Percentiles rank a stretch among this genome's conserved stretches.
Conservation (phyloP, 1,139 yeast genomes). For the Kazachstania sp. region DNA sequence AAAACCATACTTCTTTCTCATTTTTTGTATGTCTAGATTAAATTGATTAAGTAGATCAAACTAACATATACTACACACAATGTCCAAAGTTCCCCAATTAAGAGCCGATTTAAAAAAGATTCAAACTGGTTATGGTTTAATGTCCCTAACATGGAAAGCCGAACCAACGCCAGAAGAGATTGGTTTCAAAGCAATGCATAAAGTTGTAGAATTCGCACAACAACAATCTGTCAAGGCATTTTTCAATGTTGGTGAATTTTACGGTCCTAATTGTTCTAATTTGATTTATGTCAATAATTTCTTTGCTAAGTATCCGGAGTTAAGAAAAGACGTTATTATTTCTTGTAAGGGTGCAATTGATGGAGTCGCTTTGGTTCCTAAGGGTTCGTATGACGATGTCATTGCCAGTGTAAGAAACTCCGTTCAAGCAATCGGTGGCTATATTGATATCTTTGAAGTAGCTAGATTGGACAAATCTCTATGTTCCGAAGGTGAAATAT, state of each 20-base stretch:
- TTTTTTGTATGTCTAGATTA: too few relatives aligned
- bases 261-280: slow-evolving; percentile 49
- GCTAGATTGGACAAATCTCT: slow-evolving; percentile 56
- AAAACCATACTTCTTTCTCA: too few relatives aligned
- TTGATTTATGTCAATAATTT: slow-evolving; percentile 49
- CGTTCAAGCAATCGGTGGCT: slow-evolving; percentile 38
- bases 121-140: slow-evolving; percentile 32
- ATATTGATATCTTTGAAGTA: slow-evolving; percentile 53
- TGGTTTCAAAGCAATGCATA: slow-evolving; percentile 37
- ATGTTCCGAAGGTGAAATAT: slow-evolving; percentile 20
- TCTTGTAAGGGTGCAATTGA: slow-evolving; percentile 61
- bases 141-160: slow-evolving; percentile 45
- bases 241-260: slow-evolving; percentile 72
- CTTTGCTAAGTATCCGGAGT: slow-evolving; percentile 47
- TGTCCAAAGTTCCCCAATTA: slow-evolving; percentile 17
- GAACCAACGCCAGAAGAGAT: slow-evolving; percentile 36
- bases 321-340: slow-evolving; percentile 44
- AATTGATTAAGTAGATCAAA: not conserved
- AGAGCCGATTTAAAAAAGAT: slow-evolving; percentile 14
- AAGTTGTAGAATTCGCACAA: slow-evolving; percentile 36
- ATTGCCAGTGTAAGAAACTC: slow-evolving; percentile 44
- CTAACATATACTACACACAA: slow-evolving; percentile 5
- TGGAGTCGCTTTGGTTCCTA: slow-evolving; percentile 35
- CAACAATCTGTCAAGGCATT: slow-evolving; percentile 44
- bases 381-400: slow-evolving; percentile 43